phyloP scores from a whole-genome alignment of 202 grass and related monocot species.

The Sporobolus alterniflorus region DNA sequence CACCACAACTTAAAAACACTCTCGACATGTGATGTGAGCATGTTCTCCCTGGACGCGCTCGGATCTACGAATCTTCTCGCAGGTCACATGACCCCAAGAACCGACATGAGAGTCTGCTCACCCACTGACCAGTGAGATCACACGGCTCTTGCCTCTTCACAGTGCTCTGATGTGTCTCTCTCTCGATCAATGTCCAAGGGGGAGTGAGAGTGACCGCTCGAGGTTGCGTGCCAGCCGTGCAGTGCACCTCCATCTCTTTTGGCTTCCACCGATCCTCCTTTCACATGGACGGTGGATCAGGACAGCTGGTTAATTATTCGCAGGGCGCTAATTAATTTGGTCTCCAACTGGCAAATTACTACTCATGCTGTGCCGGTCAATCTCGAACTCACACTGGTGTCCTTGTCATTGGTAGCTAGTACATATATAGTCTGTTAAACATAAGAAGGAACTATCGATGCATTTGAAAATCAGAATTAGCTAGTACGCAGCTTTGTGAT shows the following conservation, averaged over 20 bases:
- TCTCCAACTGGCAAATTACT: too few species aligned
- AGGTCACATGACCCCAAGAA: neutral
- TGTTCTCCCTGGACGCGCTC: neutral
- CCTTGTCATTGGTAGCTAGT: too few species aligned
- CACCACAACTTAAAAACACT: neutral
- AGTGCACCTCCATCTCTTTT: neutral
- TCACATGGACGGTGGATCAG: conserved; percentile 34
- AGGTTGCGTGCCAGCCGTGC: conserved; percentile 17
- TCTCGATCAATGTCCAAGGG: neutral
- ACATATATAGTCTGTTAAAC: too few species aligned
- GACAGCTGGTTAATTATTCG: neutral
- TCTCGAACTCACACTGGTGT: too few species aligned
- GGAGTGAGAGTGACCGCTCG: neutral
- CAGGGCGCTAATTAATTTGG: too few species aligned
- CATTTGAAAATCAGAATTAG: too few species aligned
- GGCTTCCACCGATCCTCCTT: neutral
- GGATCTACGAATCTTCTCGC: neutral
- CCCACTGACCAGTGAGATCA: neutral
- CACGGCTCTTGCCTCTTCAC: too few species aligned
- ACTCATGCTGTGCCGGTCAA: too few species aligned
- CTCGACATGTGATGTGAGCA: neutral
- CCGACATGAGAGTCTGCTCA: conserved; percentile 2
- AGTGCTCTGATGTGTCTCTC: too few species aligned
- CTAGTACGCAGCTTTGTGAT: too few species aligned
- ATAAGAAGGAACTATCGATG: too few species aligned